A percentile compares a stretch with the other conserved stretches of the same genome.
Conservation (phyloP, 2,329 filamentous ascomycete genomes). For the Ophiostoma novo-ulmi region DNA sequence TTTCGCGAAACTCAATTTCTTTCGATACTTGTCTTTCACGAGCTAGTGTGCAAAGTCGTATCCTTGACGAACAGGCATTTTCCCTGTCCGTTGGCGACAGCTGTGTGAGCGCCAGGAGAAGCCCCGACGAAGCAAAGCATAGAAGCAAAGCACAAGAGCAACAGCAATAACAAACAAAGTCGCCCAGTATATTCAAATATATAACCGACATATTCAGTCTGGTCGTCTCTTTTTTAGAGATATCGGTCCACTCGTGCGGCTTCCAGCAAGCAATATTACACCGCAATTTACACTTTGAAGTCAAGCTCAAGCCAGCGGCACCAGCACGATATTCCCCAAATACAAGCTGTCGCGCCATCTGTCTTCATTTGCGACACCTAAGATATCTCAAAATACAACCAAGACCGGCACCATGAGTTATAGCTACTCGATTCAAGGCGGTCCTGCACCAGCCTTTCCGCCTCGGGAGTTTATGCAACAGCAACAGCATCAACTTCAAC, state of each 20-base stretch:
- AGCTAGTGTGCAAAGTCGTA: not conserved
- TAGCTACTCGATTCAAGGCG: constrained; percentile 37
- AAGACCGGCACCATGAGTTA: constrained; percentile 29
- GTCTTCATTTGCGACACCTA: not conserved
- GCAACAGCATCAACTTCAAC: constrained; percentile 28
- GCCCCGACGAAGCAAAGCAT: not conserved
- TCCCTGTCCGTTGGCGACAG: not conserved
- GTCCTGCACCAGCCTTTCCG: constrained; percentile 34
- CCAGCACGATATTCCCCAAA: not conserved
- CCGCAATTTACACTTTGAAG: not conserved
- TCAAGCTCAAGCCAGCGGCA: not conserved
- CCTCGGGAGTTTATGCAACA: constrained; percentile 33
- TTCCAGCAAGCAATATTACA: not conserved
- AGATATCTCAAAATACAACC: not conserved
- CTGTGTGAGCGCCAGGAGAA: not conserved
- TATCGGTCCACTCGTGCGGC: not conserved
- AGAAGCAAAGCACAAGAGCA: not conserved
- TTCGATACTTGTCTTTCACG: not conserved
- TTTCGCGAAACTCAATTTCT: not conserved
- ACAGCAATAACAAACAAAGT: not conserved
- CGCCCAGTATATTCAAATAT: not conserved
- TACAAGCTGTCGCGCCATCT: not conserved
- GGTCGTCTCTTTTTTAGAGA: not conserved
- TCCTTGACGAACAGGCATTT: not conserved
- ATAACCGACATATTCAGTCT: not conserved